These are phyloP conservation scores for Proliferodiscus dingleyae DNA, from an alignment of 2,329 filamentous ascomycete species.

Conservation along the genomic window DNA sequence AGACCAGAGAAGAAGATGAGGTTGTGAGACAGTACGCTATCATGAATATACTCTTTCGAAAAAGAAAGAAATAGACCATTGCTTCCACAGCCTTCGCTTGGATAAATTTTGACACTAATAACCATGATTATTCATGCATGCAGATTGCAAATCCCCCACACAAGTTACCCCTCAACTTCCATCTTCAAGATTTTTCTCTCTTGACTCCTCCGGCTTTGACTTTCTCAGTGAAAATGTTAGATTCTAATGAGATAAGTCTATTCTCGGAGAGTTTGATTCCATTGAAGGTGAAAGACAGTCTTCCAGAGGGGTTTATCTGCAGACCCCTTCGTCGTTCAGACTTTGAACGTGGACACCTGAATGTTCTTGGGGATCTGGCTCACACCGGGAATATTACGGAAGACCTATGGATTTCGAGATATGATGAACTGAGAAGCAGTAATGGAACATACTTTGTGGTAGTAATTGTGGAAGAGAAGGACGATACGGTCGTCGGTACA, in stretches of 20 bases:
- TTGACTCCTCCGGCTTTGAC: too few species aligned
- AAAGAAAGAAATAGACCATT: too few species aligned
- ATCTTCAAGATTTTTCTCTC: too few species aligned
- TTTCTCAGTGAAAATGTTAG: too few species aligned
- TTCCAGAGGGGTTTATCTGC: slow-evolving; percentile 76
- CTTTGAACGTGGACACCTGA: slow-evolving; percentile 75
- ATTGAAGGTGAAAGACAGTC: slow-evolving; percentile 61
- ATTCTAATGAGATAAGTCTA: slow-evolving; percentile 46
- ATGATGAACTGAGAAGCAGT: slow-evolving; percentile 63
- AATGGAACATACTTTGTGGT: slow-evolving; percentile 75
- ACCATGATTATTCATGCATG: too few species aligned
- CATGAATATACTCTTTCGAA: too few species aligned
- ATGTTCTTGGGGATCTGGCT: slow-evolving; percentile 83
- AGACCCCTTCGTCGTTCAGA: slow-evolving; percentile 68
- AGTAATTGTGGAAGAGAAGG: slow-evolving; percentile 52
- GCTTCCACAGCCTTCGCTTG: too few species aligned
- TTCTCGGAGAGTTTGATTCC: slow-evolving; percentile 76
- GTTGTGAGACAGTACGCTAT: too few species aligned
- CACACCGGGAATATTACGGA: slow-evolving; percentile 81
- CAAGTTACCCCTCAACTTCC: too few species aligned
- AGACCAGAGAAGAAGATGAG: too few species aligned
- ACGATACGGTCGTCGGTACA: slow-evolving; percentile 80
- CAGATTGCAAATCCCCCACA: too few species aligned
- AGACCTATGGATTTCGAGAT: slow-evolving; percentile 69
- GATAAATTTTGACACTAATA: too few species aligned